phyloP scores from a whole-genome alignment of 768 basidiomycete genomes.

The Hirschioporus abietinus region DNA sequence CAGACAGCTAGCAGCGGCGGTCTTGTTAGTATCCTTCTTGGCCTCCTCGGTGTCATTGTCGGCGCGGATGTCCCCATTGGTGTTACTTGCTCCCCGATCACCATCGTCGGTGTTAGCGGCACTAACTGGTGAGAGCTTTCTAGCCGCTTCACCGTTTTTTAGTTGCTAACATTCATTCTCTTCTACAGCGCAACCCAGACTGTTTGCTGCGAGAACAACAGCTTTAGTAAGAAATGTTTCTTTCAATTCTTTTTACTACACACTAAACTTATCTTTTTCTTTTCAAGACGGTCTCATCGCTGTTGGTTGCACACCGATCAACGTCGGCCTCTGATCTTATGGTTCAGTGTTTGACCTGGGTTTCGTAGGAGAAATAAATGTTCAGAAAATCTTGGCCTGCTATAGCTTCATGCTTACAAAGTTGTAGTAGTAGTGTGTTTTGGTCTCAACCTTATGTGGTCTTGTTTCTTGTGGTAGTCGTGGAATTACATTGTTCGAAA shows the following conservation, averaged over 20 bases:
- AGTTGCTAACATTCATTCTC: background rate
- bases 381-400: no score
- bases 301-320: background rate
- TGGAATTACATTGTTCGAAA: no score
- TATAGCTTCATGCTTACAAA: no score
- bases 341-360: background rate
- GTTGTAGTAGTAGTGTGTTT: no score
- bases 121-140: background rate
- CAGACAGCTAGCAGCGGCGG: constrained; percentile 13
- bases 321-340: background rate
- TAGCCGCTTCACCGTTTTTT: background rate
- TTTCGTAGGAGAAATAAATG: no score
- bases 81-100: constrained; percentile 16
- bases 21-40: background rate
- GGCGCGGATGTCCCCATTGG: constrained; percentile 17
- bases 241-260: background rate
- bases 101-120: constrained; percentile 7
- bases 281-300: background rate
- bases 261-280: background rate
- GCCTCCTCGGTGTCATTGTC: constrained; percentile 14
- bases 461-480: no score
- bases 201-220: constrained; percentile 5
- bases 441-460: no score
- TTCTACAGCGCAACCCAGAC: background rate
- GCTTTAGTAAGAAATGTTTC: background rate